A percentile compares a stretch with the other conserved stretches of the same genome.
Evolutionary conservation across 2,329 filamentous ascomycete species (phyloP).

Genomic region (Alternaria gaisen): DNA sequence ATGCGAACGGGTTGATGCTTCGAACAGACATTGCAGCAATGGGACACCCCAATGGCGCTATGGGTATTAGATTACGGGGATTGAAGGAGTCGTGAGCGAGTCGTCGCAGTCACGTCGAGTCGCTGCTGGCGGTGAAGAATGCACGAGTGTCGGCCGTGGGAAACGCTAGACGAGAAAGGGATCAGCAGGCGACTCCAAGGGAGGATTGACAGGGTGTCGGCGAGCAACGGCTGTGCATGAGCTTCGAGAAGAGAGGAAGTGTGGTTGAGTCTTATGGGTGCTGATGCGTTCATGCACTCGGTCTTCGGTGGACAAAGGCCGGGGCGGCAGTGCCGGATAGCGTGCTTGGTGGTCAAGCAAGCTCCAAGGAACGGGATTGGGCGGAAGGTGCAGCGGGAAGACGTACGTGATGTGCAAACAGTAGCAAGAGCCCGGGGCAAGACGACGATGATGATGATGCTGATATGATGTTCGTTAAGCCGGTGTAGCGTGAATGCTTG

Average conservation of each 20-base stretch:
- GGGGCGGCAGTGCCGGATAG: conserved; percentile 35
- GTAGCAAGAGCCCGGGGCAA: neutral
- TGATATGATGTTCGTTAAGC: no score
- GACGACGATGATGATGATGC: neutral
- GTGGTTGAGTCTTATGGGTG: conserved; percentile 10
- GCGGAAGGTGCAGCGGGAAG: conserved; percentile 22
- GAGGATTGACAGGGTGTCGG: conserved; percentile 8
- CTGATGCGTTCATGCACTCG: conserved; percentile 18
- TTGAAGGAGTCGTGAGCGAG: neutral
- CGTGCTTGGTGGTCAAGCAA: neutral
- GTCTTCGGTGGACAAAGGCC: conserved; percentile 22
- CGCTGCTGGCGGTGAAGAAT: conserved; percentile 24
- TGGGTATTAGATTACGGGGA: conserved; percentile 1
- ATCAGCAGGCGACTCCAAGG: conserved; percentile 28
- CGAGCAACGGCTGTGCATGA: conserved; percentile 3
- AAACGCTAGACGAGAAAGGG: conserved; percentile 20
- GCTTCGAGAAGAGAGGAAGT: neutral
- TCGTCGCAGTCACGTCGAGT: neutral
- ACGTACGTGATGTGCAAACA: conserved; percentile 26
- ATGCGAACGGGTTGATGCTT: conserved; percentile 67
- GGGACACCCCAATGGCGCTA: neutral
- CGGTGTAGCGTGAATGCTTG: neutral
- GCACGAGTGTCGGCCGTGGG: conserved; percentile 13
- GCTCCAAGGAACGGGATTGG: no score
- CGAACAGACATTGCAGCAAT: conserved; percentile 67